These are phyloP conservation scores for Pythium aquatile DNA, from an alignment of 352 stramenopile species.

Conservation along the genomic window DNA sequence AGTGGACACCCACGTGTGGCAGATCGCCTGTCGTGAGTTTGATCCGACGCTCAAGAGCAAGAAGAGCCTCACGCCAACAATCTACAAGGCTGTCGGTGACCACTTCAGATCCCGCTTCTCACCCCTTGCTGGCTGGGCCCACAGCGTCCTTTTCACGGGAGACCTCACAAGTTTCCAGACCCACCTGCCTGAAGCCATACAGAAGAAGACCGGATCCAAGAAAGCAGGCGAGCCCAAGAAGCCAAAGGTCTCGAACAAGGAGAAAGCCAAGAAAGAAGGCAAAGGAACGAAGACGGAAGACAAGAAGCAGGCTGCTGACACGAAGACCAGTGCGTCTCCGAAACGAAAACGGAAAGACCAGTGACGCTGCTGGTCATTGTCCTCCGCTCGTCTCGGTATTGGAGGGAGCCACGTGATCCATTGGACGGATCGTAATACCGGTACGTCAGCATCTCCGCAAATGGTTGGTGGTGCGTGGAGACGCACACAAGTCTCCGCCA, in stretches of 20 bases:
- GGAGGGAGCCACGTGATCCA: neutral
- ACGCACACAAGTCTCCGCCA: neutral
- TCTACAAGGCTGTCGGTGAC: constrained; percentile 83
- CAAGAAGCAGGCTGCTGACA: neutral
- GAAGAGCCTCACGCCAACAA: constrained; percentile 64
- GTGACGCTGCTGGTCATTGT: neutral
- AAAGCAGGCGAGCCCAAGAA: constrained; percentile 6
- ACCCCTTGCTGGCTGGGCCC: constrained; percentile 87
- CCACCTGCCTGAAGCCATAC: constrained; percentile 22
- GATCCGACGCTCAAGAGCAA: constrained; percentile 31
- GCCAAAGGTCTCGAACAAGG: neutral
- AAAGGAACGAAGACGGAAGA: neutral
- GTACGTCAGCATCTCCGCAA: neutral
- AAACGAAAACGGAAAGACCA: neutral
- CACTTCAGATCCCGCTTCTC: constrained; percentile 89
- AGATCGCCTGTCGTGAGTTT: constrained; percentile 84
- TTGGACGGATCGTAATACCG: neutral
- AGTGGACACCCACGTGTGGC: constrained; percentile 93
- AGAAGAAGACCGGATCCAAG: constrained; percentile 16
- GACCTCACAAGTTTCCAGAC: constrained; percentile 28
- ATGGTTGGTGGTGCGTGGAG: neutral
- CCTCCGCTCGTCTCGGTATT: neutral
- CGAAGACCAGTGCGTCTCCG: neutral
- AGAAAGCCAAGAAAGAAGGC: neutral
- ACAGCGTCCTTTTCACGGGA: constrained; percentile 35